Base-by-base conservation (phyloP, 1,284 basidiomycete genomes). In the Ganoderma lingzhi region DNA sequence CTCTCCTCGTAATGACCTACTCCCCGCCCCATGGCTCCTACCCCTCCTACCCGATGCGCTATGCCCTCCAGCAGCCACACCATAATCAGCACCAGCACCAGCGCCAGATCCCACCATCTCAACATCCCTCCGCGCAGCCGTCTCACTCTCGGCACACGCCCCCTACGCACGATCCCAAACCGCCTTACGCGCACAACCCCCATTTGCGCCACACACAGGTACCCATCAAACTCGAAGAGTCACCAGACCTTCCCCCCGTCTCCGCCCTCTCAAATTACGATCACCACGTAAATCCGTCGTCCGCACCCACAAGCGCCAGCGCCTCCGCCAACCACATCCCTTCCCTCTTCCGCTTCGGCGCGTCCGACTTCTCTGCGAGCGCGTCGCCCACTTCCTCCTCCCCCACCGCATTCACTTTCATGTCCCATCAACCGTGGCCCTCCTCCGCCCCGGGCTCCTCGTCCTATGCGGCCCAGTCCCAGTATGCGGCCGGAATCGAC, bases 381-480 rank as follows among this genome's bases (percentile, higher is more conserved):
- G 74, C 75, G n/a, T 75, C 75, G 23, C 71, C 74, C 32, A 69
- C 76, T 41, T 65, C 69, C 39, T 74, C 76, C 32, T 65, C 76
- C 32, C 39, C 59, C 39, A 69, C 77, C 9, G 73, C 78, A 17
- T 81, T 80, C 74, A 76, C 72, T 28, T 82, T 80, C 74, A 80
- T 81, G 80, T 75, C 79, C 12, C 76, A 78, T 44, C 71, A 74
- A 10, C 62, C 32, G 39, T 73, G 72, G 73, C 71, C 73, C 45
- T 74, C 74, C 45, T 71, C 73, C 58, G 70, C 78, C 55, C 30
- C 30, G 53, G 73, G 74, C 23, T 70, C 76, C 15, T 71, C 74
- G 48, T 74, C 75, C 39, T 76, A 71, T 67, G 74, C 61, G 23
- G 70, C 69, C 32, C 69, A 70, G 39, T 45, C 59, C 42, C 63